These are phyloP conservation scores for Corrigiola litoralis DNA, from an alignment of 179 eudicot genomes.

Conservation along the genomic window DNA sequence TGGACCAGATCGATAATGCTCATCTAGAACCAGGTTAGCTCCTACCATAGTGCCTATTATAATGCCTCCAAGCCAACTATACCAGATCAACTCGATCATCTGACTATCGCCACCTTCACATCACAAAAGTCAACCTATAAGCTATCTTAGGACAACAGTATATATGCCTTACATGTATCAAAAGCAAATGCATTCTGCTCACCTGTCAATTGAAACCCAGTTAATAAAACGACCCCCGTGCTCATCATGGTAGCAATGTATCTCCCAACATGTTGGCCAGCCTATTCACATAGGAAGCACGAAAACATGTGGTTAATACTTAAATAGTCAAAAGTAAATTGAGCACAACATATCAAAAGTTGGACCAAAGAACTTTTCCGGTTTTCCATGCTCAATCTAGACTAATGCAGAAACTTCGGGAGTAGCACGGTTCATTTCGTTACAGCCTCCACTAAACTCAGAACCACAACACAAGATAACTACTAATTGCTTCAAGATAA, in stretches of 20 bases:
- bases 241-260: conserved; percentile 90
- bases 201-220: conserved; percentile 93
- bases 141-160: not conserved
- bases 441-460: too few species aligned
- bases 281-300: conserved; percentile 27
- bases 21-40: conserved; percentile 89
- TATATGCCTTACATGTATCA: not conserved
- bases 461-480: too few species aligned
- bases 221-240: conserved; percentile 70
- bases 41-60: conserved; percentile 98
- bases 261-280: conserved; percentile 74
- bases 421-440: too few species aligned
- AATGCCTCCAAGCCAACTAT: conserved; percentile 98
- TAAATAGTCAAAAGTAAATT: not conserved
- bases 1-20: conserved; percentile 91
- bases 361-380: too few species aligned
- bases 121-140: not conserved
- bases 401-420: too few species aligned
- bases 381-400: too few species aligned
- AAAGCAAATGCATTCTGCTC: conserved; percentile 9
- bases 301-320: not conserved
- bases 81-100: conserved; percentile 90
- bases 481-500: too few species aligned
- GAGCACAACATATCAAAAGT: too few species aligned
- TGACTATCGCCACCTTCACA: conserved; percentile 76